Evolutionary conservation across 768 basidiomycete species (phyloP), one percentile per base, ranked within the genome.

Genomic region (Tylopilus sp.): DNA sequence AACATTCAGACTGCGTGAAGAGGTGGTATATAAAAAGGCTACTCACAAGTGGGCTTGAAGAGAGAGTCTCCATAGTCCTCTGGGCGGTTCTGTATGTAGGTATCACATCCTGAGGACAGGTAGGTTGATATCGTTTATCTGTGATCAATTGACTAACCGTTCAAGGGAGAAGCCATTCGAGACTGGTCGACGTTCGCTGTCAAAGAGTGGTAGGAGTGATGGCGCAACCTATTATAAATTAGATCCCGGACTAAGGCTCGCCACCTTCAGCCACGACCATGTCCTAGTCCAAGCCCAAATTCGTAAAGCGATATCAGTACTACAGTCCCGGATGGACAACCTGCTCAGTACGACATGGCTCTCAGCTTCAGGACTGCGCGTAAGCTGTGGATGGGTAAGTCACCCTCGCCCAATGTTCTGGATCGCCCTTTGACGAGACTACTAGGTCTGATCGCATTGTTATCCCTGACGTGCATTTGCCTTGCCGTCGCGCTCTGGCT

Each of bases 341-440:
- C n/a, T 35, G 36, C 10, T 11, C 8, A 1, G 20, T 2, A 7
- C 38, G 42, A 31, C 9, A 76, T 78, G 75, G 63, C 60, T n/a
- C 47, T 76, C n/a, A 70, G 72, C 43, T 80, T 80, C 54, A 69
- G 71, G 50, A 70, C 69, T 4, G 75, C 74, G 52, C 76, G 79
- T 40, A 68, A 59, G 53, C 50, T 71, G 15, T 60, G 79, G 50
- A 73, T 76, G 67, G 64, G 67, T 68, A 38, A 55, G 59, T 35
- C 39, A 26, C 50, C 12, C n/a, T 38, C 17, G 6, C 41, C 35
- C 12, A 10, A 42, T 25, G 25, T 35, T 28, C 25, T 36, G 36
- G 18, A 36, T 18, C n/a, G 36, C 38, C 44, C 7, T 15, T n/a
- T n/a, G n/a, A n/a, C 39, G 4, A 40, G 40, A 30, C 35, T 10